A percentile compares a stretch with the other conserved stretches of the same genome.
phyloP scores from a whole-genome alignment of 768 basidiomycete species.

The Agrocybe pediades region DNA sequence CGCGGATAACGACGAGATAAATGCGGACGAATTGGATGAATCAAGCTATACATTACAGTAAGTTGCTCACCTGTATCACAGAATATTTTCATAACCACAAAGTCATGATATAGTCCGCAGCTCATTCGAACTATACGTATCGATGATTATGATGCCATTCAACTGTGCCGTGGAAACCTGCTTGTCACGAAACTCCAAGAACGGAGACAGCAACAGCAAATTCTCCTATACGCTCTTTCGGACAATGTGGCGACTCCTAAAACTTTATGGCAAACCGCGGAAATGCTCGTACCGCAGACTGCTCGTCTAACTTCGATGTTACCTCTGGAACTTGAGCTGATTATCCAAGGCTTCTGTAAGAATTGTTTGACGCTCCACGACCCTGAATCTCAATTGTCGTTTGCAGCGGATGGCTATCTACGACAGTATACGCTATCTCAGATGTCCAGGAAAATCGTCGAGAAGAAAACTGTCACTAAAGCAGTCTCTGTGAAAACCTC shows the following conservation, averaged over 20 bases:
- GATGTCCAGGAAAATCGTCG: constrained; percentile 29
- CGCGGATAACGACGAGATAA: constrained; percentile 32
- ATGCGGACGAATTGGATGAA: neutral
- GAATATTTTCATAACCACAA: neutral
- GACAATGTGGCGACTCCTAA: constrained; percentile 3
- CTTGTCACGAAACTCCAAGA: constrained; percentile 11
- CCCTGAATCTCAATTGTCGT: neutral
- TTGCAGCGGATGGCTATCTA: constrained; percentile 53
- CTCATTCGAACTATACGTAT: constrained; percentile 18
- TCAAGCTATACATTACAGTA: constrained; percentile 12
- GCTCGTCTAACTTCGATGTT: constrained; percentile 37
- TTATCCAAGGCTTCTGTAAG: constrained; percentile 71
- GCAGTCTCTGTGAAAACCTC: constrained; percentile 40
- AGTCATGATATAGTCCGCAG: constrained; percentile 17
- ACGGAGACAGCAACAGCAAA: constrained; percentile 7
- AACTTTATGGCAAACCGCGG: constrained; percentile 28
- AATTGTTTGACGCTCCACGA: constrained; percentile 4
- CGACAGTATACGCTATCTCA: constrained; percentile 46
- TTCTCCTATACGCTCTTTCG: constrained; percentile 13
- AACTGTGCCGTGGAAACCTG: constrained; percentile 16
- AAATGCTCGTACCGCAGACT: neutral
- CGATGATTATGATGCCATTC: constrained; percentile 24
- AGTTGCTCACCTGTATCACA: neutral
- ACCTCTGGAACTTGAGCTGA: constrained; percentile 56
- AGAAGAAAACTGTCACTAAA: constrained; percentile 18